Conservation (phyloP, 345 rosid species). For the Hibiscus syriacus region DNA sequence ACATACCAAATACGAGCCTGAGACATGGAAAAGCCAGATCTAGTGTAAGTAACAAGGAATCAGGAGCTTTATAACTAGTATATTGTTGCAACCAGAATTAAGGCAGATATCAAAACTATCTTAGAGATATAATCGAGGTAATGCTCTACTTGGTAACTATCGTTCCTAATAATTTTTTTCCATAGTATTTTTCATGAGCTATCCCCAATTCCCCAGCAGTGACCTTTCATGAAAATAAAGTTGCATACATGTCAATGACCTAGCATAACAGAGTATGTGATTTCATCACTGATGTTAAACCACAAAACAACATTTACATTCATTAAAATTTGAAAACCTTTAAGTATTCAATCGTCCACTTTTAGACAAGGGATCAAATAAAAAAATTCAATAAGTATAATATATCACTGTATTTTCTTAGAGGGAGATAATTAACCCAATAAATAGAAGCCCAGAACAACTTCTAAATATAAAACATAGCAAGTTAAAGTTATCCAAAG, state of each 20-base stretch:
- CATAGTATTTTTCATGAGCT: neutral
- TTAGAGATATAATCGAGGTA: neutral
- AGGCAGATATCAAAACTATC: neutral
- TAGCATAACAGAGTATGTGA: neutral
- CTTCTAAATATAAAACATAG: neutral
- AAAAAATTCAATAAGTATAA: neutral
- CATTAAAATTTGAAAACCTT: neutral
- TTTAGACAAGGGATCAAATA: neutral
- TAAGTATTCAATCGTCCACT: neutral
- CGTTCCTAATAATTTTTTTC: neutral
- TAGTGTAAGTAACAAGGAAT: conserved; percentile 34
- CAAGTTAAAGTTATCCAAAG: neutral
- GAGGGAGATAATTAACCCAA: neutral
- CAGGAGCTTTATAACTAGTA: neutral
- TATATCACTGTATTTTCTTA: neutral
- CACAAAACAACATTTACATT: neutral
- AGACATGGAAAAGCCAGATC: conserved; percentile 59
- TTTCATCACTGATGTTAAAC: neutral
- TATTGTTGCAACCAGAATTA: neutral
- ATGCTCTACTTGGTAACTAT: neutral
- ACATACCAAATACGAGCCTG: conserved; percentile 82
- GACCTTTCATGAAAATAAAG: neutral
- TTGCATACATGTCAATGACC: neutral
- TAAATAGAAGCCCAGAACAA: neutral
- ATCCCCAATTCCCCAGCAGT: neutral